These are phyloP conservation scores for Eucalyptus sp. DNA, from an alignment of 345 rosid genomes.

Conservation along the genomic window DNA sequence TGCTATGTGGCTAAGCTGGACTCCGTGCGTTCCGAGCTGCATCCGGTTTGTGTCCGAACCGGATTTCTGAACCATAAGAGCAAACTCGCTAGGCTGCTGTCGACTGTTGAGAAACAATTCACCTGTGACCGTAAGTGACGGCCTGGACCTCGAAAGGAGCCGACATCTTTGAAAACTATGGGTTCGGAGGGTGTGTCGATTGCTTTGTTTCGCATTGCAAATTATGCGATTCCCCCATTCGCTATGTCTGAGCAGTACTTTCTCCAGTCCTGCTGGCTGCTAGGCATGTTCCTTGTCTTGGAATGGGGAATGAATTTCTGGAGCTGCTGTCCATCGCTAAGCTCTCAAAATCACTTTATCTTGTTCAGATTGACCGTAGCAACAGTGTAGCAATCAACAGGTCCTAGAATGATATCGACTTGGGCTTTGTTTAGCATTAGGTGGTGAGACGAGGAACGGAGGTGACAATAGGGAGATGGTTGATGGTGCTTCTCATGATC, in stretches of 20 bases:
- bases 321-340: neutral
- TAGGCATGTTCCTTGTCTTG: neutral
- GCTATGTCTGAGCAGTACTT: neutral
- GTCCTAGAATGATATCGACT: neutral
- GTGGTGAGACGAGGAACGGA: neutral
- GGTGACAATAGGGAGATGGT: neutral
- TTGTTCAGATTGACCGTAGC: neutral
- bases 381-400: neutral
- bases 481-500: conserved; percentile 2
- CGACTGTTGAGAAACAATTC: neutral
- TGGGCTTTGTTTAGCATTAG: too few species aligned
- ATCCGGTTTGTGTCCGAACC: neutral
- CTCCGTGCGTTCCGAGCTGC: neutral
- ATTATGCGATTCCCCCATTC: neutral
- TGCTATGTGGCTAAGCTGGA: neutral
- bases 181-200: neutral
- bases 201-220: neutral
- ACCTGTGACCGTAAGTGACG: neutral
- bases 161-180: neutral
- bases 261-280: neutral
- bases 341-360: neutral
- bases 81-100: neutral
- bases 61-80: neutral
- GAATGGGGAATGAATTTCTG: neutral
- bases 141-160: neutral